phyloP scores from a whole-genome alignment of 805 yeast species.

The Sugiyamaella americana region DNA sequence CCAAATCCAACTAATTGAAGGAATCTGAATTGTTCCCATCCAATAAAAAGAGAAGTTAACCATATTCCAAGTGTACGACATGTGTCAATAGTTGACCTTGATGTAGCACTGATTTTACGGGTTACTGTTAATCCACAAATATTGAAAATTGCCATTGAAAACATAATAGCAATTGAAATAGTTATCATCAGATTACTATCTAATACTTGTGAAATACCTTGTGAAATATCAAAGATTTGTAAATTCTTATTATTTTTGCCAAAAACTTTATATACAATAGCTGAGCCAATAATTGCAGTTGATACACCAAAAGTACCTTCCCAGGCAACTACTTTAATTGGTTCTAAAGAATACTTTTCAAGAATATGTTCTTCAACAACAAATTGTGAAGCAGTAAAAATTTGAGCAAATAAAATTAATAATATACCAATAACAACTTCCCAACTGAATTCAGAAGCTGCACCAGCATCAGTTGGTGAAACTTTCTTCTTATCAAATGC shows the following conservation, averaged over 20 bases:
- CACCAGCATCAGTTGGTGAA: neutral
- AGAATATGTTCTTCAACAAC: constrained; percentile 71
- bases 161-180: constrained; percentile 59
- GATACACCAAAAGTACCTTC: constrained; percentile 65
- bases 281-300: constrained; percentile 42
- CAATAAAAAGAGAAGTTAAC: constrained; percentile 60
- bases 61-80: constrained; percentile 71
- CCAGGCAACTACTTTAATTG: constrained; percentile 61
- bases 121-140: constrained; percentile 69
- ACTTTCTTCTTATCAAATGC: constrained; percentile 28
- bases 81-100: constrained; percentile 73
- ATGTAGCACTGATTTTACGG: constrained; percentile 59
- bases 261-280: constrained; percentile 34
- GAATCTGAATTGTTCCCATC: constrained; percentile 67
- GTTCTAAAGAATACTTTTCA: constrained; percentile 46
- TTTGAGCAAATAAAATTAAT: constrained; percentile 53
- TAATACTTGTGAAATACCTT: constrained; percentile 18
- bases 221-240: constrained; percentile 42
- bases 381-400: constrained; percentile 70
- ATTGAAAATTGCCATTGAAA: constrained; percentile 66
- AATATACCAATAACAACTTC: constrained; percentile 46
- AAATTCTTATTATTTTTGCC: constrained; percentile 28
- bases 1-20: constrained; percentile 61
- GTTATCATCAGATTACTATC: constrained; percentile 33
- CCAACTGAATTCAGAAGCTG: constrained; percentile 6